These are phyloP conservation scores for Patellifolia procumbens DNA, from an alignment of 179 eudicot genomes.

Conservation along the genomic window DNA sequence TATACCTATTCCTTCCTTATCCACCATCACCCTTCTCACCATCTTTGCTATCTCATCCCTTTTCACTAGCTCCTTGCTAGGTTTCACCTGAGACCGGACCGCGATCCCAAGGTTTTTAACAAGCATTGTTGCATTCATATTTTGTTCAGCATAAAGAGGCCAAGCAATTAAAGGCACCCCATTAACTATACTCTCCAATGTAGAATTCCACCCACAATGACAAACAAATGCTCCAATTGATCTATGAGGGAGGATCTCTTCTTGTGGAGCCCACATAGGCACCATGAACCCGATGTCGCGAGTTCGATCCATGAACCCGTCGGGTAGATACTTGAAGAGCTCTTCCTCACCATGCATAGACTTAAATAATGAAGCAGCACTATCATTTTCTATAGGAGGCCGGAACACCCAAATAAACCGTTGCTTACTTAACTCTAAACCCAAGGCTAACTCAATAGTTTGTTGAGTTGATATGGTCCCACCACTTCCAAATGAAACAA, in stretches of 20 bases:
- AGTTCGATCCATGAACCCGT: slow-evolving; percentile 29
- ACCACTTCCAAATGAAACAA: slow-evolving; percentile 39
- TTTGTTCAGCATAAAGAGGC: slow-evolving; percentile 34
- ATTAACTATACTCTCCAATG: slow-evolving; percentile 21
- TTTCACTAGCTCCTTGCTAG: slow-evolving; percentile 17
- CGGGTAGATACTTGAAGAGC: slow-evolving; percentile 15
- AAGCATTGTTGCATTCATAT: slow-evolving; percentile 25
- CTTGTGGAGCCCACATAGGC: slow-evolving; percentile 37
- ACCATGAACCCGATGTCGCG: slow-evolving; percentile 22
- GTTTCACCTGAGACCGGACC: background rate
- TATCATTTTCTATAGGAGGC: slow-evolving; percentile 24
- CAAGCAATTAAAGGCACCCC: slow-evolving; percentile 34
- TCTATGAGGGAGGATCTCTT: slow-evolving; percentile 26
- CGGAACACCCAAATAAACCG: slow-evolving; percentile 38
- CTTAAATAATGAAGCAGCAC: background rate
- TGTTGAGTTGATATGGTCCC: slow-evolving; percentile 32
- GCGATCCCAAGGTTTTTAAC: slow-evolving; percentile 13
- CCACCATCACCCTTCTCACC: slow-evolving; percentile 28
- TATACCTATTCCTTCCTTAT: slow-evolving; percentile 19
- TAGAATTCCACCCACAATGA: slow-evolving; percentile 39
- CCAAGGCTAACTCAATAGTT: slow-evolving; percentile 32
- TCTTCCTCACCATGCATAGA: background rate
- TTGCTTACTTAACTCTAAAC: slow-evolving; percentile 39
- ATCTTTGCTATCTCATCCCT: slow-evolving; percentile 27
- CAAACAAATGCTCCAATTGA: slow-evolving; percentile 30